Evolutionary conservation across 169 alveolate species (phyloP).

Genomic region (Plasmodium sp.): DNA sequence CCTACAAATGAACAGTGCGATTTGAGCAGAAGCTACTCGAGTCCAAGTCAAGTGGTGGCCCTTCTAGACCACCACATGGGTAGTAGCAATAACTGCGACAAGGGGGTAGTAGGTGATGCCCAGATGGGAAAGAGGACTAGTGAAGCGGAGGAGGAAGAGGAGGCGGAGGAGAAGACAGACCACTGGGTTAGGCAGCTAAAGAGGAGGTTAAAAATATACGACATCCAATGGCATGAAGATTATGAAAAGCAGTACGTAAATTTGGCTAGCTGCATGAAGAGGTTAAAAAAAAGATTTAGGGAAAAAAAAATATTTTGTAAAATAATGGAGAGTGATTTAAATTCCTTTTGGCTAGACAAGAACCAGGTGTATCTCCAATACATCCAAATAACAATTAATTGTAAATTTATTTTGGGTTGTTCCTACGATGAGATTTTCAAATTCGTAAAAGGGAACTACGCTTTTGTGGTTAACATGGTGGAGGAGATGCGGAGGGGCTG

Average conservation of each 20-base stretch:
- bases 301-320: constrained; percentile 29
- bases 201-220: constrained; percentile 42
- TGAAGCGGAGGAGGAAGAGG: not conserved
- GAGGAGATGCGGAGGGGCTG: not conserved
- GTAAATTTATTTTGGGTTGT: constrained; percentile 31
- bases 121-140: not conserved
- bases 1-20: not conserved
- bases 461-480: constrained; percentile 6
- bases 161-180: not conserved
- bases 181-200: constrained; percentile 17
- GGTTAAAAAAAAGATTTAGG: constrained; percentile 28
- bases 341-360: constrained; percentile 64
- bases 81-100: not conserved
- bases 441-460: constrained; percentile 48
- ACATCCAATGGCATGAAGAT: constrained; percentile 71
- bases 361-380: constrained; percentile 58
- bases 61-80: not conserved
- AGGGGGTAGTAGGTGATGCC: not conserved
- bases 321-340: constrained; percentile 37
- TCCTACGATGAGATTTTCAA: constrained; percentile 39
- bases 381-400: constrained; percentile 52
- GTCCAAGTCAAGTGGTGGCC: not conserved
- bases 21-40: not conserved
- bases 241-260: constrained; percentile 56
- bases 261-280: constrained; percentile 23